Percentiles rank a stretch among this genome's conserved stretches.
These are phyloP conservation scores for Aspergillus texensis DNA, from an alignment of 2,329 filamentous ascomycete genomes.

Conservation along the genomic window DNA sequence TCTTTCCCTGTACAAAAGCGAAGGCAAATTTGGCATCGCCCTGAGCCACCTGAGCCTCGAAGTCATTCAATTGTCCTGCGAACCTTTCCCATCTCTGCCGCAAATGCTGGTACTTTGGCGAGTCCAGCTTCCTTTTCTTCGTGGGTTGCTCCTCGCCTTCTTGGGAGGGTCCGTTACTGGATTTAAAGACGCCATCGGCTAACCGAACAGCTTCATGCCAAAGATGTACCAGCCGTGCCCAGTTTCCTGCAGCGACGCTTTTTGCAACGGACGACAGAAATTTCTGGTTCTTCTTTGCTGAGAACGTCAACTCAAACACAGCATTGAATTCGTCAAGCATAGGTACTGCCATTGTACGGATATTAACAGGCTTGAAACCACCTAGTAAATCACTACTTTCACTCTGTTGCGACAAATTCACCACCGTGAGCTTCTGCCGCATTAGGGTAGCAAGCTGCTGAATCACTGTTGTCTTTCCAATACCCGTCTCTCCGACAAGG, in stretches of 20 bases:
- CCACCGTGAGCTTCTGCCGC: constrained; percentile 83
- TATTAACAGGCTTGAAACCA: constrained; percentile 94
- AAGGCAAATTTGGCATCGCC: constrained; percentile 83
- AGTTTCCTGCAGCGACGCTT: constrained; percentile 78
- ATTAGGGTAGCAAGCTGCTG: constrained; percentile 86
- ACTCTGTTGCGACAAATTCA: constrained; percentile 97
- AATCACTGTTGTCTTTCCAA: constrained; percentile 94
- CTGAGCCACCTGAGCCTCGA: constrained; percentile 75
- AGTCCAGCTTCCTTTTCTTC: constrained; percentile 71
- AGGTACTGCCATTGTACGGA: constrained; percentile 82
- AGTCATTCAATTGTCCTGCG: constrained; percentile 70
- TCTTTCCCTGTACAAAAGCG: constrained; percentile 92
- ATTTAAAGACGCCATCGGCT: constrained; percentile 70
- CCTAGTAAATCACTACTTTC: constrained; percentile 95
- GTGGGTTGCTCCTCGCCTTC: constrained; percentile 60
- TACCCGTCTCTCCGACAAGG: constrained; percentile 97
- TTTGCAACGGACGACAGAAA: constrained; percentile 82
- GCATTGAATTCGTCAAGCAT: constrained; percentile 93
- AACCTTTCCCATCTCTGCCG: constrained; percentile 81
- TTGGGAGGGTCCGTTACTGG: constrained; percentile 51
- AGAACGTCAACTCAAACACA: constrained; percentile 85
- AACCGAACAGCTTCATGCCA: constrained; percentile 89
- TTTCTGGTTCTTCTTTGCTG: constrained; percentile 80
- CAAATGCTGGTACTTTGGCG: constrained; percentile 55
- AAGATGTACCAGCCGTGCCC: constrained; percentile 80